Conservation (phyloP, 1,284 basidiomycete species). For the Microbotryum silenes-acaulis region DNA sequence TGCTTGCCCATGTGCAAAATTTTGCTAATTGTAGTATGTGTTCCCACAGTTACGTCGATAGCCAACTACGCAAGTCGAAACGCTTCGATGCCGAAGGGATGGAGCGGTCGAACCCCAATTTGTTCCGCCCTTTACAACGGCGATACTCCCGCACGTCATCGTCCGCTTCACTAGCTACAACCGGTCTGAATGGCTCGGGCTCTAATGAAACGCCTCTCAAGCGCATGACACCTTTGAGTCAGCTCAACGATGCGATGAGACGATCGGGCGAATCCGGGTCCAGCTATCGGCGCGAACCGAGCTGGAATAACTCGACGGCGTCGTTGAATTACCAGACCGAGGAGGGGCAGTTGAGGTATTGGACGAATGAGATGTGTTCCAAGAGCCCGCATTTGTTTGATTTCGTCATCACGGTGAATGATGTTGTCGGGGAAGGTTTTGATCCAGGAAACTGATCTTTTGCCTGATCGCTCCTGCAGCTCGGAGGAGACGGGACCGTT, state of each 20-base stretch:
- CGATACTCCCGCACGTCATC: conserved; percentile 45
- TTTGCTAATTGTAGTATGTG: no score
- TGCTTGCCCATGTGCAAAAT: no score
- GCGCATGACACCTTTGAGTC: conserved; percentile 20
- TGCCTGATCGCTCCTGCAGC: conserved; percentile 46
- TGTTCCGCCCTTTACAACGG: conserved; percentile 69
- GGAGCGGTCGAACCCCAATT: conserved; percentile 71
- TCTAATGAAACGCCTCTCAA: not conserved
- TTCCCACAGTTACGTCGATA: conserved; percentile 73
- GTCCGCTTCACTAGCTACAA: conserved; percentile 20
- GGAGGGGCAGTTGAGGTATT: conserved; percentile 90
- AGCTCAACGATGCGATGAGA: conserved; percentile 26
- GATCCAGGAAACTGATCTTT: conserved; percentile 2
- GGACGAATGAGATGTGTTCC: conserved; percentile 95
- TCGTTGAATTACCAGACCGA: conserved; percentile 39
- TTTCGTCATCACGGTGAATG: conserved; percentile 86
- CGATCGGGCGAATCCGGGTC: conserved; percentile 15
- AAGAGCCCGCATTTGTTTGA: conserved; percentile 89
- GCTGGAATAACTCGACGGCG: not conserved
- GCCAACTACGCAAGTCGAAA: conserved; percentile 80
- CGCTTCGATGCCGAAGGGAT: conserved; percentile 92
- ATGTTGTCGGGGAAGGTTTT: not conserved
- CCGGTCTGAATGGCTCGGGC: not conserved
- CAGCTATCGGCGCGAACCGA: not conserved
- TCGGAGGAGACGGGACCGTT: conserved; percentile 96